Conservation (phyloP, 2,329 filamentous ascomycete species). For the Monosporascus sp. region DNA sequence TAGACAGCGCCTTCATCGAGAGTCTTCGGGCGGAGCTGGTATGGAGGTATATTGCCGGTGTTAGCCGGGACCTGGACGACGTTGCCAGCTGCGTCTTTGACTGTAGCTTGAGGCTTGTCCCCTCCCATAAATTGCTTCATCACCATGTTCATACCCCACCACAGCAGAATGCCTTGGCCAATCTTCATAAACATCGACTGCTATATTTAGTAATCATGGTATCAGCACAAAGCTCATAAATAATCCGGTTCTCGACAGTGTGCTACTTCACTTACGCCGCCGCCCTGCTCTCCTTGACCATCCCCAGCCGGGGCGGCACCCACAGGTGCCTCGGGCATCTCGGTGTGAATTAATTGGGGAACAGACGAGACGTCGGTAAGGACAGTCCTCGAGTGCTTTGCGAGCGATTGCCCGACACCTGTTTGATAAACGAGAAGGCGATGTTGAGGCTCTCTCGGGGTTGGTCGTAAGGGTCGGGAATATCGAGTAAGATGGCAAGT, state of each 20-base stretch:
- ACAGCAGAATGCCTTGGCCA: slow-evolving; percentile 48
- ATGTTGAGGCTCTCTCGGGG: not conserved
- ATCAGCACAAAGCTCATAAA: not conserved
- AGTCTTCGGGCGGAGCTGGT: slow-evolving; percentile 55
- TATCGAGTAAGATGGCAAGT: not conserved
- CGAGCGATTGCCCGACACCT: too few species aligned
- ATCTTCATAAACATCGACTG: slow-evolving; percentile 41
- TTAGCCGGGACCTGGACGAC: slow-evolving; percentile 49
- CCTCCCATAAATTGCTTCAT: slow-evolving; percentile 48
- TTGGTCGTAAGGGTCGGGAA: slow-evolving; percentile 6
- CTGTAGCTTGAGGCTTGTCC: slow-evolving; percentile 41
- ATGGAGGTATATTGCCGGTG: slow-evolving; percentile 56
- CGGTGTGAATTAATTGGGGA: slow-evolving; percentile 7
- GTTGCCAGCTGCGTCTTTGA: slow-evolving; percentile 48
- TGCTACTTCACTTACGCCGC: slow-evolving; percentile 25
- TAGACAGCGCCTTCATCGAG: slow-evolving; percentile 59
- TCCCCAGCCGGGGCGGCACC: slow-evolving; percentile 19
- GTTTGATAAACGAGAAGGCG: too few species aligned
- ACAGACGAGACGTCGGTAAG: slow-evolving; percentile 4
- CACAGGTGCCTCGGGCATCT: slow-evolving; percentile 30
- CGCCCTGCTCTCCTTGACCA: slow-evolving; percentile 23
- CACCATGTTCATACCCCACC: slow-evolving; percentile 54
- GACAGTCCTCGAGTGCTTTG: too few species aligned
- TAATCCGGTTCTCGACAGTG: not conserved
- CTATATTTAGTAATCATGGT: slow-evolving; percentile 13